Evolutionary conservation across 2,329 filamentous ascomycete genomes (phyloP), one percentile per base, ranked within the genome.

Genomic region (Aspergillus unguis): DNA sequence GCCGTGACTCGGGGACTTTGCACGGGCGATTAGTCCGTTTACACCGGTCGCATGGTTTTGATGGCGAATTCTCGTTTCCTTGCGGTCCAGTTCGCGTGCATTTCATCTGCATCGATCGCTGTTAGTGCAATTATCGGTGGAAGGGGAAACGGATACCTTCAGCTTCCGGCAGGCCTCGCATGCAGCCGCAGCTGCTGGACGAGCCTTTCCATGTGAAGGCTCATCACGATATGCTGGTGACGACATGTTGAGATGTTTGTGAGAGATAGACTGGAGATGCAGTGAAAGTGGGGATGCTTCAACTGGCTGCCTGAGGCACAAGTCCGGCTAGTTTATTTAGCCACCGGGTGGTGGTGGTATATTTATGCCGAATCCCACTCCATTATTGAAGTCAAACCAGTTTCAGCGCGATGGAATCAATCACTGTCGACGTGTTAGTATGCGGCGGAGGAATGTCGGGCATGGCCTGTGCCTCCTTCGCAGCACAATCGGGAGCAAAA

Each of bases 371-470:
- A 36, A 36, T 17, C 11, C 33, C 33, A 36, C 33, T 36, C 33
- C 10, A 36, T 3, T 17, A 36, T 17, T 36, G 11, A 36, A 17
- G 33, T n/a, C 4, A 17, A 42, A 0, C 4, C 4, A 31, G 0
- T 36, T 33, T 38, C 40, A 43, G 4, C 50, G 8, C 6, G 17
- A 64, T 65, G 63, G 28, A 64, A 5, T 44, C 43, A 4, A 31
- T 63, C 29, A 33, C 52, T 5, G 64, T 65, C 8, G 64, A 65
- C 42, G 57, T 58, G 11, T 46, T 66, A 6, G 59, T 65, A n/a
- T 66, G 62, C 31, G 64, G 64, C 9, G 64, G 61, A 26, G 64
- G 64, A 27, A 66, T 66, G 64, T 64, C 64, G 3, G 64, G 63
- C 6, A 55, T 65, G 60, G 55, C 64, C 40, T 65, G 64, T 41